Conservation (phyloP, 1,139 yeast species). For the Hansenula lynferdii region DNA sequence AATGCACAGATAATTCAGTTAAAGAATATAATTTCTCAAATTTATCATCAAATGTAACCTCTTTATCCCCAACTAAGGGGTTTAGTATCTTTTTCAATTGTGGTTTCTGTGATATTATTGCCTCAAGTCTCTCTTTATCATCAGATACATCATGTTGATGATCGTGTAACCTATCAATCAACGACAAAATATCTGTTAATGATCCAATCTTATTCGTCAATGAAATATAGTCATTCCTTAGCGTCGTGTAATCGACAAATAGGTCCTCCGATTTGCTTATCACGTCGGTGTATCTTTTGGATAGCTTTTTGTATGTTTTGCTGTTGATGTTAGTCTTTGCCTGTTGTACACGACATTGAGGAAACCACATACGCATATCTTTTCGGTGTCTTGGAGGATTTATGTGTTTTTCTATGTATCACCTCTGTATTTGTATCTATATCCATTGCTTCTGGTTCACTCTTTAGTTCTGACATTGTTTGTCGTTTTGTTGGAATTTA, state of each 20-base stretch:
- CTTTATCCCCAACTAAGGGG: neutral
- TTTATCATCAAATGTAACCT: neutral
- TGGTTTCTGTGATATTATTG: neutral
- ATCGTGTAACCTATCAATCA: constrained; percentile 1
- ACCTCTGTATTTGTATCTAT: neutral
- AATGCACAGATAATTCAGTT: neutral
- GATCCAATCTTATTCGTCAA: constrained; percentile 1
- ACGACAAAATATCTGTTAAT: neutral
- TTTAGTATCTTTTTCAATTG: neutral
- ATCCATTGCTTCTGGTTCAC: neutral
- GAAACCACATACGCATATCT: constrained; percentile 1
- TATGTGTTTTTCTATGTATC: neutral
- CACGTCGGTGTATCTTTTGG: neutral
- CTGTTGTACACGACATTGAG: neutral
- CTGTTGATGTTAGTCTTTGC: neutral
- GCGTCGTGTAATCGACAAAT: neutral
- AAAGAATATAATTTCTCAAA: neutral
- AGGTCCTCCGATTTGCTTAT: neutral
- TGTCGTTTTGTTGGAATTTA: neutral
- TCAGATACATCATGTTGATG: neutral
- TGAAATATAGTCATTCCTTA: neutral
- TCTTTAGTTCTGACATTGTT: neutral
- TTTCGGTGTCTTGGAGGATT: neutral
- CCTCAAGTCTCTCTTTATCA: neutral
- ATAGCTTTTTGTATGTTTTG: neutral